phyloP scores from a whole-genome alignment of 169 alveolate genomes.

The Plasmodium fragile region DNA sequence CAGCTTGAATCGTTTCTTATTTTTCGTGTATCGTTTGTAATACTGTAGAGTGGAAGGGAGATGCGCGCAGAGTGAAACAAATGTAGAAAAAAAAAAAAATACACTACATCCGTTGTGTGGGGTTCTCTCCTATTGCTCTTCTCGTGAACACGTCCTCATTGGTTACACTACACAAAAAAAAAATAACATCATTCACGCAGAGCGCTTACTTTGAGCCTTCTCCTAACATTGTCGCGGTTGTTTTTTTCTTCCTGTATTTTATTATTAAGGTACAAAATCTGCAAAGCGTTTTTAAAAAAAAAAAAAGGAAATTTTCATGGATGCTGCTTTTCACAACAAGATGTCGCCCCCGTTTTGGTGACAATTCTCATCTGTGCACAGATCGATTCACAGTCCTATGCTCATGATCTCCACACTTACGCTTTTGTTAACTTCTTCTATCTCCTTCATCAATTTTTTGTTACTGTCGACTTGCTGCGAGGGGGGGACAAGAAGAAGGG shows the following conservation, averaged over 20 bases:
- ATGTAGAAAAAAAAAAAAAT: neutral
- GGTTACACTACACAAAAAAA: neutral
- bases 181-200: neutral
- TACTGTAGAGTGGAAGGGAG: neutral
- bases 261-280: constrained; percentile 48
- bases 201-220: constrained; percentile 18
- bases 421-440: constrained; percentile 51
- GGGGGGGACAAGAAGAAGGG: neutral
- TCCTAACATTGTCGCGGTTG: constrained; percentile 2
- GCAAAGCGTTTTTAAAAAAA: neutral
- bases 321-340: neutral
- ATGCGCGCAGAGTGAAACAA: neutral
- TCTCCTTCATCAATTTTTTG: constrained; percentile 26
- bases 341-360: neutral
- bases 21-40: constrained; percentile 26
- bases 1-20: constrained; percentile 24
- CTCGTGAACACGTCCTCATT: neutral
- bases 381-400: neutral
- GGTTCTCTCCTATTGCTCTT: neutral
- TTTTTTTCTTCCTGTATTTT: constrained; percentile 65
- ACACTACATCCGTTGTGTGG: neutral
- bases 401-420: neutral
- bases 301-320: neutral
- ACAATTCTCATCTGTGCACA: neutral
- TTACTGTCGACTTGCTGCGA: constrained; percentile 56